These are phyloP conservation scores for Penicillium arizonense DNA, from an alignment of 495 filamentous ascomycete species.

Conservation along the genomic window DNA sequence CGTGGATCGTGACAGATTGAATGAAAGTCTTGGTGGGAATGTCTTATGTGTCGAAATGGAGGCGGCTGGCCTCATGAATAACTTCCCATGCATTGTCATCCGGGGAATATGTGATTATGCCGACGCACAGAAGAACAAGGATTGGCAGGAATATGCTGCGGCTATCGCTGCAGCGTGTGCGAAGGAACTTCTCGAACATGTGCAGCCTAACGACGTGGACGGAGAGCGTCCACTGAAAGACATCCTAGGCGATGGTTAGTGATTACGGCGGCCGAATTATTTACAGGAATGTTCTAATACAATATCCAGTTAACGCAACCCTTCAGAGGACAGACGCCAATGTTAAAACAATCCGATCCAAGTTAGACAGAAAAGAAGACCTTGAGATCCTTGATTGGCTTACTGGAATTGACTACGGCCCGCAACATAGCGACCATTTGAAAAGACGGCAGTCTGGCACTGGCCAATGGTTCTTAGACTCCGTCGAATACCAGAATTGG, in stretches of 20 bases:
- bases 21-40: background rate
- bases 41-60: background rate
- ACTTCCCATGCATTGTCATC: slow-evolving; percentile 19
- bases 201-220: no score
- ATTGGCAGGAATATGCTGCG: slow-evolving; percentile 13
- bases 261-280: no score
- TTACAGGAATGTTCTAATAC: no score
- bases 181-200: slow-evolving; percentile 10
- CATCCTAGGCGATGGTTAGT: no score
- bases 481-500: background rate
- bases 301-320: no score
- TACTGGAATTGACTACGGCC: background rate
- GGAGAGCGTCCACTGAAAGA: no score
- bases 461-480: slow-evolving; percentile 3
- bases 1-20: background rate
- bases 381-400: background rate
- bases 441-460: background rate
- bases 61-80: slow-evolving; percentile 3
- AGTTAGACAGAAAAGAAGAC: background rate
- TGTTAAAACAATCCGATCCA: no score
- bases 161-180: slow-evolving; percentile 20
- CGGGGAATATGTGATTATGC: slow-evolving; percentile 27
- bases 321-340: no score
- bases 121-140: slow-evolving; percentile 19
- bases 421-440: slow-evolving; percentile 6